phyloP scores from a whole-genome alignment of 2,329 filamentous ascomycete species.

The Trichoderma aggressivum region DNA sequence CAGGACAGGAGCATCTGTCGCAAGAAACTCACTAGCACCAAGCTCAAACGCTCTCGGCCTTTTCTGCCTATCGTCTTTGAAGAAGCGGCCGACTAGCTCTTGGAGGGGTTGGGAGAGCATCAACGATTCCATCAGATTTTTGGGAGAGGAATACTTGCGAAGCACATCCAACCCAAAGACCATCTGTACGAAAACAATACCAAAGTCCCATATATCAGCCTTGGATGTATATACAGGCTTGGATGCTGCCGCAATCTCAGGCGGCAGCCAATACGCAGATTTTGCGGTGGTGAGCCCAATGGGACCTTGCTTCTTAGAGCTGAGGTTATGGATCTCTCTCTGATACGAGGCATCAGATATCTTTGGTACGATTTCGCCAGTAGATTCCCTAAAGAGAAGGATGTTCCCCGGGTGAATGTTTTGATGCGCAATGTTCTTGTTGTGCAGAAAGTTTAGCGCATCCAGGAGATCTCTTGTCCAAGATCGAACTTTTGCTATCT shows the following conservation, averaged over 20 bases:
- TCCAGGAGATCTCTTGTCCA: conserved; percentile 93
- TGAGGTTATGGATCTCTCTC: conserved; percentile 61
- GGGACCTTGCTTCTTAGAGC: conserved; percentile 49
- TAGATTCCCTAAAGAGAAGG: conserved; percentile 66
- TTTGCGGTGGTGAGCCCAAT: conserved; percentile 59
- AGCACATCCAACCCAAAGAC: conserved; percentile 78
- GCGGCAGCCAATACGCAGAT: conserved; percentile 79
- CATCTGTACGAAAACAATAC: conserved; percentile 90
- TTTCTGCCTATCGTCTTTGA: conserved; percentile 79
- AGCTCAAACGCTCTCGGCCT: conserved; percentile 77
- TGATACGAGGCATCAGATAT: conserved; percentile 73
- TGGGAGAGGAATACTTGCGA: conserved; percentile 75
- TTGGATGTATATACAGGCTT: conserved; percentile 67
- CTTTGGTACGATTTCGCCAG: conserved; percentile 68
- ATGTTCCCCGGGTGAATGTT: conserved; percentile 78
- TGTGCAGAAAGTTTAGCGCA: conserved; percentile 82
- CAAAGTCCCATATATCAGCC: conserved; percentile 93
- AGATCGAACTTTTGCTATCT: conserved; percentile 71
- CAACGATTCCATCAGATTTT: conserved; percentile 66
- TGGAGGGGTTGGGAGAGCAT: conserved; percentile 71
- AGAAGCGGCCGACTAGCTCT: conserved; percentile 79
- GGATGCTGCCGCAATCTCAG: conserved; percentile 65
- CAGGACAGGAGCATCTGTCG: conserved; percentile 60
- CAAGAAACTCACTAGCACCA: conserved; percentile 62
- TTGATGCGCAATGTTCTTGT: conserved; percentile 78